These are phyloP conservation scores for Boletus barrowsii DNA, from an alignment of 768 basidiomycete species.

Conservation along the genomic window DNA sequence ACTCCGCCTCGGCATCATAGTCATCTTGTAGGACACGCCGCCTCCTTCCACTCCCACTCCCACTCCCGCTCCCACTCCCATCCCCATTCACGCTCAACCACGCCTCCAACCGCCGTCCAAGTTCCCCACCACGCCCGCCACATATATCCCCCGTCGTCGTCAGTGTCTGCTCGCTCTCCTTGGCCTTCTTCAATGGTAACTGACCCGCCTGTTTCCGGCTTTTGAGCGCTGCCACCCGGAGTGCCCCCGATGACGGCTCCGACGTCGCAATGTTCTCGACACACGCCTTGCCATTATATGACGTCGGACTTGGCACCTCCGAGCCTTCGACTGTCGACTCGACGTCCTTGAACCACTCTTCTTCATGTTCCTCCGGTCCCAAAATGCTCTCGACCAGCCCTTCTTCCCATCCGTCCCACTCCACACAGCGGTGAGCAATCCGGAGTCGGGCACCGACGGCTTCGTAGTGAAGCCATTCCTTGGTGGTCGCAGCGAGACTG, in stretches of 20 bases:
- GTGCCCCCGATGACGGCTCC: constrained; percentile 16
- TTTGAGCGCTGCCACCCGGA: constrained; percentile 25
- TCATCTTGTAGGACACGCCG: constrained; percentile 15
- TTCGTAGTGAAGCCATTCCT: constrained; percentile 77
- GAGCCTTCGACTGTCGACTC: constrained; percentile 25
- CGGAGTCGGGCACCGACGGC: constrained; percentile 61
- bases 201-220: constrained; percentile 41
- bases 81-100: constrained; percentile 52
- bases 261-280: constrained; percentile 3
- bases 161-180: constrained; percentile 68
- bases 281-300: not conserved
- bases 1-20: constrained; percentile 1
- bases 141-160: constrained; percentile 72
- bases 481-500: constrained; percentile 46
- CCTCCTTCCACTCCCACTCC: constrained; percentile 19
- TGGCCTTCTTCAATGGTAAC: constrained; percentile 55
- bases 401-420: constrained; percentile 94
- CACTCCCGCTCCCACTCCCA: constrained; percentile 21
- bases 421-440: constrained; percentile 74
- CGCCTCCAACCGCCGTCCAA: constrained; percentile 71
- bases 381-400: constrained; percentile 74
- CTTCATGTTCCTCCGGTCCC: constrained; percentile 67
- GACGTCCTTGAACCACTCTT: constrained; percentile 61
- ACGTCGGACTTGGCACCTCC: constrained; percentile 14
- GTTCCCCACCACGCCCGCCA: constrained; percentile 75